A percentile compares a stretch with the other conserved stretches of the same genome.
These are phyloP conservation scores for Carex sylvatica DNA, from an alignment of 202 grass and related monocot species.

Conservation along the genomic window DNA sequence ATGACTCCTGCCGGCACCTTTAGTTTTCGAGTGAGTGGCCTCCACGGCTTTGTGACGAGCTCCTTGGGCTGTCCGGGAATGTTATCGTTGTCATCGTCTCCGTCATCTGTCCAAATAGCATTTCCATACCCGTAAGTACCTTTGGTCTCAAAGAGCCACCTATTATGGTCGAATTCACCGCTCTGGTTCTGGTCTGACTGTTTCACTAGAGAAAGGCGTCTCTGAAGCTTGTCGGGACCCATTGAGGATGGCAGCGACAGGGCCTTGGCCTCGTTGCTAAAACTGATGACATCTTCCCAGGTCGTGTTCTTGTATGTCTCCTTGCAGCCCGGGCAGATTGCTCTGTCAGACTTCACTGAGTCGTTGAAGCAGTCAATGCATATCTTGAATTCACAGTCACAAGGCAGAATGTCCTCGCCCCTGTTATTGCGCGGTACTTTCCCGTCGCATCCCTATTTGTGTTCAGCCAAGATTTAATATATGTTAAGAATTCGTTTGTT, in stretches of 20 bases:
- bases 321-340: constrained; percentile 75
- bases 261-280: constrained; percentile 31
- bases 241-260: constrained; percentile 56
- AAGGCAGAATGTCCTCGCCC: constrained; percentile 62
- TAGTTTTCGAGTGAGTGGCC: constrained; percentile 90
- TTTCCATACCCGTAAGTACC: constrained; percentile 96
- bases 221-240: constrained; percentile 48
- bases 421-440: constrained; percentile 59
- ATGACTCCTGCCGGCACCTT: constrained; percentile 76
- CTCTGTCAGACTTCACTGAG: constrained; percentile 56
- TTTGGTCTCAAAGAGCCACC: constrained; percentile 99
- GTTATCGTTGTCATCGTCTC: constrained; percentile 32
- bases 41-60: constrained; percentile 80
- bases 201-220: constrained; percentile 60
- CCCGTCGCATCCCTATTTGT: constrained; percentile 47
- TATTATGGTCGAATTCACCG: constrained; percentile 89
- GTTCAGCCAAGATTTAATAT: not conserved
- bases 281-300: constrained; percentile 54
- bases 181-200: constrained; percentile 33
- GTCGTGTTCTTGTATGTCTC: constrained; percentile 78
- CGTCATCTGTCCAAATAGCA: constrained; percentile 86
- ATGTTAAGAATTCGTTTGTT: not conserved
- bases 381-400: constrained; percentile 91
- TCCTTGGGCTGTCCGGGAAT: constrained; percentile 66
- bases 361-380: constrained; percentile 91